Base-by-base conservation (phyloP, 306 rosid genomes). In the Gastrolobium villosum region DNA sequence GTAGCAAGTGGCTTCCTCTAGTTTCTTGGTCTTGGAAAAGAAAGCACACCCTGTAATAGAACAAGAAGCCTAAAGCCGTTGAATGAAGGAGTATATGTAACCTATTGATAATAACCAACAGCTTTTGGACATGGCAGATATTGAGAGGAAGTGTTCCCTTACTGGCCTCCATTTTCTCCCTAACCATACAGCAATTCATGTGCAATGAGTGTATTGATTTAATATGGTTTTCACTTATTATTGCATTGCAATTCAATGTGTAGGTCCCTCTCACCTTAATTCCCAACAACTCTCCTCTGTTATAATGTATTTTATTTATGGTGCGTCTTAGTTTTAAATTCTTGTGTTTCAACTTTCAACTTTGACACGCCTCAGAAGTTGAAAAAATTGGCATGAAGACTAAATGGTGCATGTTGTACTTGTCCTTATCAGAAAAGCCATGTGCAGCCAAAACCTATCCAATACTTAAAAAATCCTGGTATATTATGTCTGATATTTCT, bases 1-100 rank as follows among this genome's bases (percentile, higher is more conserved):
- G 83, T 0, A 87, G 43, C 49, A 80, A 54, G 41, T 79, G 77
- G 41, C 41, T 73, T 62, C n/a, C 64, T 50, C 35, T 81, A n/a
- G 45, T 35, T 53, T 72, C 70, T 67, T 65, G 54, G 60, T 69
- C n/a, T 41, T 69, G 86, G 71, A 86, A 54, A 31, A 88, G 69
- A 55, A 71, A 73, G 13, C 81, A 67, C 26, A 70, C 28, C 55
- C 98, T 87, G 75, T 86, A 87, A 62, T 85, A 86, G 65, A 88
- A 30, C 77, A 92, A 76, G 80, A 88, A 76, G 5, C 67, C 32
- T 52, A 90, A 32, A 32, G 97, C 91, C 0, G 68, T 75, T 75
- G 78, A 85, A 63, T 88, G 97, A 46, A 88, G 46, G 57, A 86
- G 55, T 39, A 63, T 55, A 79, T 92, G 92, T 15, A 86, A 7